Evolutionary conservation across 768 basidiomycete genomes (phyloP).

Genomic region (Phlebiopsis flavidoalba): DNA sequence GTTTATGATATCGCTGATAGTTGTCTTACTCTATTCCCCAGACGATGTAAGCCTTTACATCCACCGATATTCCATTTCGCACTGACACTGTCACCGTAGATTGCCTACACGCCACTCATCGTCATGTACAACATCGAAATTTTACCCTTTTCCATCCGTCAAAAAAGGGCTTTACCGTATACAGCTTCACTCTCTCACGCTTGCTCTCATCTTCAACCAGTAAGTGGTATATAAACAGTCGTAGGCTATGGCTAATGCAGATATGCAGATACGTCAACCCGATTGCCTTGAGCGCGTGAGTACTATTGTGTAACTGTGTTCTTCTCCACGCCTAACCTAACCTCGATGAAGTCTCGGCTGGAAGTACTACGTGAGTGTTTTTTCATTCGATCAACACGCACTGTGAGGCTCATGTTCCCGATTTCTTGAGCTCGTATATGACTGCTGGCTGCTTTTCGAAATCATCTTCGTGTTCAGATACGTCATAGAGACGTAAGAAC

Average conservation of each 20-base stretch:
- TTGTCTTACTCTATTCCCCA: background rate
- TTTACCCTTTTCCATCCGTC: conserved; percentile 43
- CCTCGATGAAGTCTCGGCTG: conserved; percentile 29
- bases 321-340: background rate
- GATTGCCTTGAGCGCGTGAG: conserved; percentile 29
- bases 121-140: conserved; percentile 46
- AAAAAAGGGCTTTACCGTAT: conserved; percentile 43
- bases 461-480: conserved; percentile 32
- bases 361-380: conserved; percentile 38
- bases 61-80: background rate
- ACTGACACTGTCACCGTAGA: conserved; percentile 12
- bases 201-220: conserved; percentile 46
- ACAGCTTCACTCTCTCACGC: conserved; percentile 39
- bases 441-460: conserved; percentile 37
- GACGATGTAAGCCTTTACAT: conserved; percentile 26
- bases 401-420: background rate
- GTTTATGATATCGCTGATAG: no score
- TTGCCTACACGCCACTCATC: conserved; percentile 38
- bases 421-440: conserved; percentile 30
- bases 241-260: background rate
- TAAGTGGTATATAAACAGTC: conserved; percentile 16
- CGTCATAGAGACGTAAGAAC: conserved; percentile 35
- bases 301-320: background rate
- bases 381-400: background rate
- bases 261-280: conserved; percentile 32